These are phyloP conservation scores for Curvularia hawaiiensis DNA, from an alignment of 2,329 filamentous ascomycete genomes.

Conservation along the genomic window DNA sequence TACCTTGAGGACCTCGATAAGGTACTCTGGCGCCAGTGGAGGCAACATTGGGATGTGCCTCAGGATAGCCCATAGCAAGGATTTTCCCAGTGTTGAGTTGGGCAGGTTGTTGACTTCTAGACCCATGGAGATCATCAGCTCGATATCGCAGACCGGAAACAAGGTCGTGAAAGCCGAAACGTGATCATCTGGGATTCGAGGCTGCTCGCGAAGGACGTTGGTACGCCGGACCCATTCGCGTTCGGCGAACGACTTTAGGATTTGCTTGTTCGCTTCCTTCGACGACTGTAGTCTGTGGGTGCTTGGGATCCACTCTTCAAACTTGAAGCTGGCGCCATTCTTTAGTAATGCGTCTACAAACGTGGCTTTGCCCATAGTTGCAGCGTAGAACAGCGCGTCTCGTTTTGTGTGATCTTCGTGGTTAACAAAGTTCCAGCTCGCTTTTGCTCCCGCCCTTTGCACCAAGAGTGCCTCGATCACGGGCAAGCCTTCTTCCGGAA, in stretches of 20 bases:
- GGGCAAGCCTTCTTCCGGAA: conserved; percentile 37
- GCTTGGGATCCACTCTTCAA: conserved; percentile 33
- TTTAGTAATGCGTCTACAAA: conserved; percentile 38
- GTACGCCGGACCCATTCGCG: conserved; percentile 36
- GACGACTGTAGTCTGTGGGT: conserved; percentile 17
- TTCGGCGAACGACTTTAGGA: conserved; percentile 30
- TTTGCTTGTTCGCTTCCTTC: conserved; percentile 21
- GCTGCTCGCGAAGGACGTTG: conserved; percentile 24
- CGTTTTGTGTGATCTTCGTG: conserved; percentile 39
- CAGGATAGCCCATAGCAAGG: conserved; percentile 33
- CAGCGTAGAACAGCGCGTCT: conserved; percentile 38
- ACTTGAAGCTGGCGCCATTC: conserved; percentile 31
- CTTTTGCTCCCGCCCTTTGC: conserved; percentile 23
- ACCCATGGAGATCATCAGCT: conserved; percentile 31
- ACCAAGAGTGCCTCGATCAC: conserved; percentile 34
- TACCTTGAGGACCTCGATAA: conserved; percentile 26
- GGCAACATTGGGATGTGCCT: conserved; percentile 24
- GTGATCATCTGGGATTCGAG: conserved; percentile 9
- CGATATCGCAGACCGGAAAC: conserved; percentile 29
- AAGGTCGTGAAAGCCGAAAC: conserved; percentile 22
- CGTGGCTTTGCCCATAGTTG: conserved; percentile 28
- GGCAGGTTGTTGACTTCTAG: conserved; percentile 30
- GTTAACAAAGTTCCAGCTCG: conserved; percentile 34
- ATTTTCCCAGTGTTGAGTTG: conserved; percentile 19
- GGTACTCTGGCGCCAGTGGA: conserved; percentile 22